phyloP scores from a whole-genome alignment of 1,284 basidiomycete species.

The Heterobasidion annosum region DNA sequence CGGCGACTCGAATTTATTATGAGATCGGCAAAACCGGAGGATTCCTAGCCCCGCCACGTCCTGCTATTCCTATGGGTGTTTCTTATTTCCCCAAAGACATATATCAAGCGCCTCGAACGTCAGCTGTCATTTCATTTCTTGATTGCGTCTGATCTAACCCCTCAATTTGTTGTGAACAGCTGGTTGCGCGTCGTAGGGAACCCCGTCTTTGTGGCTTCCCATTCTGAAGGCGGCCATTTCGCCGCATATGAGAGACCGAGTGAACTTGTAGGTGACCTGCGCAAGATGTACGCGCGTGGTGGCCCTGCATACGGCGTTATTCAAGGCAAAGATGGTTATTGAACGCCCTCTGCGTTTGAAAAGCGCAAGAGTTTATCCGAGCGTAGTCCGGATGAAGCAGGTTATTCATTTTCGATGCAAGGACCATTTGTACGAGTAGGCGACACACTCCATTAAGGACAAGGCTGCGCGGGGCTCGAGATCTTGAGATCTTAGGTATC shows the following conservation, averaged over 20 bases:
- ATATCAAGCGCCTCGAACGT: constrained; percentile 15
- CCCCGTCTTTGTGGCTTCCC: constrained; percentile 14
- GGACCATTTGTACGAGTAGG: too few species aligned
- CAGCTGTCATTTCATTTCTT: constrained; percentile 7
- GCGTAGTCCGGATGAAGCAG: too few species aligned
- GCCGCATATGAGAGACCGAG: constrained; percentile 16
- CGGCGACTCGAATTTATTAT: constrained; percentile 29
- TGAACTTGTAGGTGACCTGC: constrained; percentile 14
- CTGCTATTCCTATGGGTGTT: constrained; percentile 19
- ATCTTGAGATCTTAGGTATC: too few species aligned
- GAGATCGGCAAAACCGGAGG: constrained; percentile 14
- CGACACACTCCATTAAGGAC: too few species aligned
- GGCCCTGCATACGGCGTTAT: constrained; percentile 8
- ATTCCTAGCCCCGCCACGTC: constrained; percentile 2
- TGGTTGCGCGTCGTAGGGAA: constrained; percentile 11
- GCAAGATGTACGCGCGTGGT: constrained; percentile 14
- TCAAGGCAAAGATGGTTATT: constrained; percentile 10
- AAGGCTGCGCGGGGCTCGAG: too few species aligned
- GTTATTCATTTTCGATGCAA: too few species aligned
- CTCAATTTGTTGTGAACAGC: constrained; percentile 1
- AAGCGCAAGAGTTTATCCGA: too few species aligned
- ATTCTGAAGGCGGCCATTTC: constrained; percentile 17
- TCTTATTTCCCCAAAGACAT: constrained; percentile 25
- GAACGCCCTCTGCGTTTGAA: neutral
- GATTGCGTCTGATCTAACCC: neutral